Conservation (phyloP, 371 early-diverging fungal species). For the Mortierella sp. region DNA sequence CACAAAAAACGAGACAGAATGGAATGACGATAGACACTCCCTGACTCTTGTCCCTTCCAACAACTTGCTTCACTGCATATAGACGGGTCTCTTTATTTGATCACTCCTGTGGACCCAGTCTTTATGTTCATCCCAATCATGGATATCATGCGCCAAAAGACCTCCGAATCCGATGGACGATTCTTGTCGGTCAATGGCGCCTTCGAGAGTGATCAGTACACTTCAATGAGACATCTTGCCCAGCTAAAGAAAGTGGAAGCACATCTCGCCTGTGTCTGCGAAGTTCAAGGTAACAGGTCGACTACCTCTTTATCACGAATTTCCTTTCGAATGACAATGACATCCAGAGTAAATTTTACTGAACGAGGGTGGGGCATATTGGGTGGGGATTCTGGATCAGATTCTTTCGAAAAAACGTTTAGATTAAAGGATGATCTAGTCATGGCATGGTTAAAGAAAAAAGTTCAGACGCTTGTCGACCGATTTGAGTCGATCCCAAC, state of each 20-base stretch:
- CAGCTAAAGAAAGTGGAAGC: constrained; percentile 18
- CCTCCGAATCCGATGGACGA: constrained; percentile 23
- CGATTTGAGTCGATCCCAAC: constrained; percentile 20
- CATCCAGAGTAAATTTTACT: too few species aligned
- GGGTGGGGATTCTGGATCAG: too few species aligned
- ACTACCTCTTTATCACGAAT: background rate
- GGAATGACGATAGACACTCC: too few species aligned
- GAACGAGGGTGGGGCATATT: too few species aligned
- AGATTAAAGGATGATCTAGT: constrained; percentile 23
- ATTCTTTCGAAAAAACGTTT: constrained; percentile 17
- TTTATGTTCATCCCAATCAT: constrained; percentile 50
- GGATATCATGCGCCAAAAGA: constrained; percentile 39
- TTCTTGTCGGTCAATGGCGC: constrained; percentile 27
- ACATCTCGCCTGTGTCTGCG: constrained; percentile 22
- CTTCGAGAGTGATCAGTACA: constrained; percentile 49
- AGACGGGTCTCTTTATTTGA: constrained; percentile 48
- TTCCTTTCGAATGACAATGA: too few species aligned
- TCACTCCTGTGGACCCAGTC: constrained; percentile 41
- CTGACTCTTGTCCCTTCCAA: too few species aligned
- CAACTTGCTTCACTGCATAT: too few species aligned
- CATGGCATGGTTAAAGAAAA: constrained; percentile 42
- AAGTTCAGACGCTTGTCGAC: constrained; percentile 23
- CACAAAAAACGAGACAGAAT: too few species aligned
- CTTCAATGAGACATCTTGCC: constrained; percentile 30
- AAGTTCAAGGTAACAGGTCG: constrained; percentile 22